A percentile compares a stretch with the other conserved stretches of the same genome.
These are phyloP conservation scores for Solanum rostratum DNA, from an alignment of 257 asterid genomes.

Conservation along the genomic window DNA sequence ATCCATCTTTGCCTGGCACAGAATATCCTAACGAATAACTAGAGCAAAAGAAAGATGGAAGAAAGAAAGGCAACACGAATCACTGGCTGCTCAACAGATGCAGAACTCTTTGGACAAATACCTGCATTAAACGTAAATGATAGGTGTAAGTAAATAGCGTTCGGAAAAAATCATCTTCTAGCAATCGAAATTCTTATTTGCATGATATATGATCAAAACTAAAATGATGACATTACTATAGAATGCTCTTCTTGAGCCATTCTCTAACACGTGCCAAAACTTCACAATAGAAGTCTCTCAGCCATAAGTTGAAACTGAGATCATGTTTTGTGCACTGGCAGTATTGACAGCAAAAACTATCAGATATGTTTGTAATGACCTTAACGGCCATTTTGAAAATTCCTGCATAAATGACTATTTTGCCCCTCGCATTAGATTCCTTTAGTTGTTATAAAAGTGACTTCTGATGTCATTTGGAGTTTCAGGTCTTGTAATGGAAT, in stretches of 20 bases:
- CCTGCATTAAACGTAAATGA: not conserved
- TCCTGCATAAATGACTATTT: too few species aligned
- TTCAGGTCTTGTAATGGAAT: too few species aligned
- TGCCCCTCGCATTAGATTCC: too few species aligned
- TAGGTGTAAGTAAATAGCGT: not conserved
- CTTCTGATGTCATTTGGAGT: not conserved
- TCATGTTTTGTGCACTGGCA: too few species aligned
- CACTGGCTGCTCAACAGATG: too few species aligned
- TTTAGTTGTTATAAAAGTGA: too few species aligned
- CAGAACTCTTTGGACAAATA: too few species aligned
- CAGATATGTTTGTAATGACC: too few species aligned
- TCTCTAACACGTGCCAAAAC: not conserved
- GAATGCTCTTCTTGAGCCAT: not conserved
- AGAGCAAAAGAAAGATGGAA: not conserved
- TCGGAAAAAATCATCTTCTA: not conserved
- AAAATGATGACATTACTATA: not conserved
- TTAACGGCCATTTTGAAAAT: too few species aligned
- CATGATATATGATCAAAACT: not conserved
- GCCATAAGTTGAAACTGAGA: not conserved
- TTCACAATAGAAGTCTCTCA: conserved; percentile 17
- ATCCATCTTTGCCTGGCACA: not conserved
- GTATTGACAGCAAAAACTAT: too few species aligned
- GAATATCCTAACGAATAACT: not conserved
- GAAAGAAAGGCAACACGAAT: not conserved
- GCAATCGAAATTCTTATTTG: not conserved